Evolutionary conservation across 2,329 filamentous ascomycete species (phyloP), one percentile per base, ranked within the genome.

Genomic region (Monilinia fructicola): DNA sequence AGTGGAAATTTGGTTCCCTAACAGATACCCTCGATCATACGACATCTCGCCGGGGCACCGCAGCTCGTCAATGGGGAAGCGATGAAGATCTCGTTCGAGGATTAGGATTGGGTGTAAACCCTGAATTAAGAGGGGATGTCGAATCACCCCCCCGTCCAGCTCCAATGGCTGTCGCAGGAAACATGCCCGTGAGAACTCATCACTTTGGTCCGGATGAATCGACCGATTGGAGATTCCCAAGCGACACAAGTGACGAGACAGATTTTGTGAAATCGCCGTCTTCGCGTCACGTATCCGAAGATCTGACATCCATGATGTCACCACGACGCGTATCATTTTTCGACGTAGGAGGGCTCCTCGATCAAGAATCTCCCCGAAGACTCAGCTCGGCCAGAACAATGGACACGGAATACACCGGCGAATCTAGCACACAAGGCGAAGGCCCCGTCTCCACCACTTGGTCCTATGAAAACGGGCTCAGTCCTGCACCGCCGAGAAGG

Each of bases 31-130:
- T 90, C 50, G 88, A 87, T 60, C 81, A 78, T 54, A 77, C 78
- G 3, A 75, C 75, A 1, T 75, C 53, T 73, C 78, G 64, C 5
- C 77, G 69, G 80, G 83, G 69, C 83, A 80, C 70, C 82, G 83
- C 14, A 69, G 89, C 54, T 79, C 88, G 68, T 60, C 86, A 91
- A 66, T 94, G 91, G 88, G 93, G 92, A 54, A 97, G 92, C 72
- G 94, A 98, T 73, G 93, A 96, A 74, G 92, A 98, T 75, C 84
- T 98, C 1, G 92, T 96, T 5, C 83, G 90, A 61, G 91, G 89
- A 68, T 74, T 97, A 4, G 93, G 94, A 10, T 86, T 94, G 50
- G 85, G 90, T 16, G 83, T 87, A 4, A 81, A 84, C 50, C 81
- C 81, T 0, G 81, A 84, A 65, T 75, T 88, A 23, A 81, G 83